Evolutionary conservation across 352 stramenopile species (phyloP), one percentile per base, ranked within the genome.

Genomic region (Globisporangium abappressorium): DNA sequence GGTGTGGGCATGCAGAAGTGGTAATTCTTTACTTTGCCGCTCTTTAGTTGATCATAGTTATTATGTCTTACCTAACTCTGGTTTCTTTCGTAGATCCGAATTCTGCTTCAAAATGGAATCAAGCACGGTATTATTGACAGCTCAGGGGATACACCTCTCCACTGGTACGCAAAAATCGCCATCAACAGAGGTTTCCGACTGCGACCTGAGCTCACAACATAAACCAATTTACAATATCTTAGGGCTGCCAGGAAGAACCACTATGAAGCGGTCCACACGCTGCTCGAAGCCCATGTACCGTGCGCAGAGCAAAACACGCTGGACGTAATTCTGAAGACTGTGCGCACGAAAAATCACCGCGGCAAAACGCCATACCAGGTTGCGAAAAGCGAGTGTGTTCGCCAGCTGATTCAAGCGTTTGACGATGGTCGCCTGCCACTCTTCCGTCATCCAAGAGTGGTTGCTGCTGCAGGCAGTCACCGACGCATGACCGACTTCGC

Each of bases 191-290:
- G 38, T 18, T 33, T 33, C 8, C n/a, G 3, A 24, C 6, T 53
- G 28, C 15, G 14, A 41, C 28, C 30, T 61, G n/a, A 65, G 26
- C 56, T 65, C 20, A 62, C 30, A 47, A 12, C 18, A 43, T 9
- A 14, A 56, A 60, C 22, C 18, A 8, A 36, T 9, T 30, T 60
- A 1, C 18, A 18, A 60, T 11, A 6, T 38, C 20, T 22, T 62
- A 92, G 84, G 84, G 84, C 84, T 36, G 76, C 78, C 3, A 69
- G 84, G 24, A 79, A 71, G 41, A 91, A 81, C 57, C 78, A 90
- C 15, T 85, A 87, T 46, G 81, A 89, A n/a, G 77, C 78, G 14
- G 72, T 89, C 1, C 62, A 84, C 33, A 77, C 77, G 0, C 69
- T 92, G 5, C 57, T 92, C 20, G 81, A 77, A 2, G 76, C 73